A percentile compares a stretch with the other conserved stretches of the same genome.
Conservation (phyloP, 331 rosid species). For the Stylosanthes scabra region DNA sequence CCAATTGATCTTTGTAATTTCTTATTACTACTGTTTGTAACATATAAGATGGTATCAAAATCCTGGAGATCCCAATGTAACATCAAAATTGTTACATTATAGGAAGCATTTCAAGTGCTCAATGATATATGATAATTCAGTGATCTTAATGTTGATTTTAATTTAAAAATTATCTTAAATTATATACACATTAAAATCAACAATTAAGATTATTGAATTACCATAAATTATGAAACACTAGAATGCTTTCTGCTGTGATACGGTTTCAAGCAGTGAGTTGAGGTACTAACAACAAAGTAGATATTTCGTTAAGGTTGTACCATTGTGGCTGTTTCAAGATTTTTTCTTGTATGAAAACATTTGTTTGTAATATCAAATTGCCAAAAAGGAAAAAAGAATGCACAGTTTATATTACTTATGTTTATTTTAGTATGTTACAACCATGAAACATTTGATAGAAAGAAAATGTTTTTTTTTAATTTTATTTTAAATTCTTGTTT, state of each 20-base stretch:
- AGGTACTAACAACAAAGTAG: slow-evolving; percentile 31
- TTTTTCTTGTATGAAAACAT: slow-evolving; percentile 43
- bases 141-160: no score
- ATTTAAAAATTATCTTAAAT: no score
- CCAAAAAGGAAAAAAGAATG: background rate
- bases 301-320: slow-evolving; percentile 34
- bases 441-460: background rate
- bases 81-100: slow-evolving; percentile 40
- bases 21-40: slow-evolving; percentile 17
- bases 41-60: slow-evolving; percentile 29
- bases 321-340: slow-evolving; percentile 36
- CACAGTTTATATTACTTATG: background rate
- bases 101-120: no score
- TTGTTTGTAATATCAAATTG: slow-evolving; percentile 17
- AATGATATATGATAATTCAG: no score
- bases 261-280: slow-evolving; percentile 39
- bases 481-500: no score
- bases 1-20: slow-evolving; percentile 29
- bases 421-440: background rate
- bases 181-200: no score
- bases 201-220: no score
- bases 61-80: slow-evolving; percentile 64
- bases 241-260: background rate
- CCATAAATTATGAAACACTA: no score
- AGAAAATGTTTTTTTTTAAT: no score